phyloP scores from a whole-genome alignment of 2,329 filamentous ascomycete genomes.

The Aspergillus sp. region DNA sequence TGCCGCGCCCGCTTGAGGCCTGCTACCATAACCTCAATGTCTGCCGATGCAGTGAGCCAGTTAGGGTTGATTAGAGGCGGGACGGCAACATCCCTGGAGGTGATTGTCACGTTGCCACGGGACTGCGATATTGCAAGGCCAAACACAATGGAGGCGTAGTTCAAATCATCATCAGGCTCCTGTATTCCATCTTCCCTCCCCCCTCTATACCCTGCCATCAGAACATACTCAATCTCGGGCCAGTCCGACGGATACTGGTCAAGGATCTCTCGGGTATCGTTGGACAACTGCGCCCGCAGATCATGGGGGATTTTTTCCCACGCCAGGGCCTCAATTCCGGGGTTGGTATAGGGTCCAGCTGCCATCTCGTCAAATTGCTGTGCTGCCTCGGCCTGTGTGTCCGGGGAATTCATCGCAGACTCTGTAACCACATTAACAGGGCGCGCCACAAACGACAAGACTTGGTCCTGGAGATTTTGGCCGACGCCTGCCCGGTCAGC shows the following conservation, averaged over 20 bases:
- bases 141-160: slow-evolving; percentile 32
- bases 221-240: slow-evolving; percentile 13
- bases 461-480: slow-evolving; percentile 36
- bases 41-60: slow-evolving; percentile 44
- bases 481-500: slow-evolving; percentile 54
- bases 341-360: not conserved
- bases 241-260: slow-evolving; percentile 9
- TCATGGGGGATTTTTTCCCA: slow-evolving; percentile 15
- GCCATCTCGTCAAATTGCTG: not conserved
- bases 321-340: slow-evolving; percentile 3
- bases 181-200: not conserved
- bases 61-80: slow-evolving; percentile 47
- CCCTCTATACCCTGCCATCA: not conserved
- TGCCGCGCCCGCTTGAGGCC: slow-evolving; percentile 45
- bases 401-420: slow-evolving; percentile 16
- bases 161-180: slow-evolving; percentile 18
- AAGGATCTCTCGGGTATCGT: not conserved
- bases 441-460: slow-evolving; percentile 27
- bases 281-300: not conserved
- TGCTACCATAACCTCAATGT: slow-evolving; percentile 47
- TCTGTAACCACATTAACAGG: slow-evolving; percentile 27
- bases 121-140: slow-evolving; percentile 45
- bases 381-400: slow-evolving; percentile 3
- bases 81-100: slow-evolving; percentile 30
- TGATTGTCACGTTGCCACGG: slow-evolving; percentile 47